Evolutionary conservation across 495 filamentous ascomycete species (phyloP).

Genomic region (Articulospora tetracladia): DNA sequence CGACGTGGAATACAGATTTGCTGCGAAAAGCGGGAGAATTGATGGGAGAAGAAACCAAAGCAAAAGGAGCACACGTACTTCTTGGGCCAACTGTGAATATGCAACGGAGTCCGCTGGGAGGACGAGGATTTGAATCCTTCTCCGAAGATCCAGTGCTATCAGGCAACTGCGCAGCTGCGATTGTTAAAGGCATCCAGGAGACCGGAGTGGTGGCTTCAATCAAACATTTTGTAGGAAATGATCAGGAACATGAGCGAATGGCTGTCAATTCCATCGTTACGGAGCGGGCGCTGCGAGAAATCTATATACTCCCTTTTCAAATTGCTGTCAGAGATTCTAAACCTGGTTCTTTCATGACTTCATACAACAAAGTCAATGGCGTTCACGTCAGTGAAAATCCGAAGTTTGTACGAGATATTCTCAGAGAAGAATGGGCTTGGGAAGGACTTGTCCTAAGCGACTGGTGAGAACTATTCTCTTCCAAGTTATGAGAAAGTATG

Average conservation of each 20-base stretch:
- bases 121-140: constrained; percentile 73
- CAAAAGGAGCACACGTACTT: constrained; percentile 64
- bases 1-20: constrained; percentile 68
- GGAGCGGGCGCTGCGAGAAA: constrained; percentile 66
- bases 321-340: constrained; percentile 61
- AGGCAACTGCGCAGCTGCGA: constrained; percentile 58
- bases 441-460: constrained; percentile 66
- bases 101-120: constrained; percentile 69
- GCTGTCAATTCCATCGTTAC: constrained; percentile 61
- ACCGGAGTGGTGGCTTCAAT: constrained; percentile 64
- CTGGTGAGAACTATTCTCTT: constrained; percentile 51
- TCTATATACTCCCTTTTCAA: constrained; percentile 72
- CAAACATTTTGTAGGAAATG: constrained; percentile 78
- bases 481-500: too few relatives aligned
- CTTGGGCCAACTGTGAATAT: constrained; percentile 74
- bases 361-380: constrained; percentile 72
- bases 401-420: constrained; percentile 54
- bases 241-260: constrained; percentile 69
- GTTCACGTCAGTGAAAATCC: constrained; percentile 61
- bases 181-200: constrained; percentile 63
- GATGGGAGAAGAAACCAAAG: constrained; percentile 64
- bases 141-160: constrained; percentile 68
- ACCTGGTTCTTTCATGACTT: constrained; percentile 66
- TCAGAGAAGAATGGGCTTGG: constrained; percentile 67
- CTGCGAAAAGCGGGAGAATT: constrained; percentile 53